phyloP scores from a whole-genome alignment of 148 eudicot species.

The Fagopyrum tataricum region DNA sequence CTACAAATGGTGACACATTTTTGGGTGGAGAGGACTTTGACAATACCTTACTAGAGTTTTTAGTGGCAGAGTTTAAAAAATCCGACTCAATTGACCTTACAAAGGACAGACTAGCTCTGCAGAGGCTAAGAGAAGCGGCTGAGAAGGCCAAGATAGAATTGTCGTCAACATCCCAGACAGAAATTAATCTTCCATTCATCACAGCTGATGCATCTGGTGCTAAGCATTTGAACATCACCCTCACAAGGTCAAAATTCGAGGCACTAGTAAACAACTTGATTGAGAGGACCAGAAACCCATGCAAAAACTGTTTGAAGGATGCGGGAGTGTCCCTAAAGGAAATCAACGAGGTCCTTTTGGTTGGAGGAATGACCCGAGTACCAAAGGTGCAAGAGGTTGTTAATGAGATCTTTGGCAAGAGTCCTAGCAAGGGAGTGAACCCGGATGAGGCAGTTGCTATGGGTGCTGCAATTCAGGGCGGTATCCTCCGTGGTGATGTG shows the following conservation, averaged over 20 bases:
- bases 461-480: constrained; percentile 99
- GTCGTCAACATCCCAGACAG: constrained; percentile 91
- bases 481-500: constrained; percentile 93
- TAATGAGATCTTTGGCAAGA: constrained; percentile 72
- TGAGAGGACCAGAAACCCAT: constrained; percentile 75
- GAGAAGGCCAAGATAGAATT: constrained; percentile 95
- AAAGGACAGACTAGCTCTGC: constrained; percentile 73
- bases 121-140: constrained; percentile 92
- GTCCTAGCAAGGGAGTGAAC: constrained; percentile 93
- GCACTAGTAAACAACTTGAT: constrained; percentile 67
- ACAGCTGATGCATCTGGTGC: constrained; percentile 93
- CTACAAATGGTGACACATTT: constrained; percentile 97
- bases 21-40: constrained; percentile 98
- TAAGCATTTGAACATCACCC: constrained; percentile 82
- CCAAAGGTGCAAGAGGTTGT: constrained; percentile 87
- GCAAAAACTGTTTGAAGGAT: constrained; percentile 86
- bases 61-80: constrained; percentile 71
- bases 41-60: constrained; percentile 68
- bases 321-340: constrained; percentile 68
- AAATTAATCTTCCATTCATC: constrained; percentile 83
- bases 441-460: constrained; percentile 97
- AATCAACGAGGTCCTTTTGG: constrained; percentile 85
- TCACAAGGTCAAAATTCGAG: constrained; percentile 89
- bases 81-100: constrained; percentile 68
- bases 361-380: constrained; percentile 96